phyloP scores from a whole-genome alignment of 495 filamentous ascomycete genomes.

The Aspergillus hancockii region DNA sequence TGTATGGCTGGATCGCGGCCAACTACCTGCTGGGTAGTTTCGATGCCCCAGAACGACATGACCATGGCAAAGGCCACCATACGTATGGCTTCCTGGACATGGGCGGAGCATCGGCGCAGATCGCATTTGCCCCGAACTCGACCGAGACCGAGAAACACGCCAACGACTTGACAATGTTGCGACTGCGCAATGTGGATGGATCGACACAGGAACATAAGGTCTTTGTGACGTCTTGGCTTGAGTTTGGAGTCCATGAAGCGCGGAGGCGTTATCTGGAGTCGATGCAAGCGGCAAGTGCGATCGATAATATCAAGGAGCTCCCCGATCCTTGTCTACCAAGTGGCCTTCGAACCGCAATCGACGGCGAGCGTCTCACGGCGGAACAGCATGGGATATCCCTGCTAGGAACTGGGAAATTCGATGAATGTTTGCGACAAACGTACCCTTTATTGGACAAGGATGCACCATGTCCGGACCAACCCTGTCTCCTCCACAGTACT shows the following conservation, averaged over 20 bases:
- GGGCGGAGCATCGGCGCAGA: conserved; percentile 96
- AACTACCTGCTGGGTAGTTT: conserved; percentile 97
- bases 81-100: conserved; percentile 99
- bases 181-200: conserved; percentile 81
- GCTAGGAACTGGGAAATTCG: conserved; percentile 81
- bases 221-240: conserved; percentile 95
- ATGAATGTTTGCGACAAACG: conserved; percentile 79
- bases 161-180: conserved; percentile 82
- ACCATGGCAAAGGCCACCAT: conserved; percentile 83
- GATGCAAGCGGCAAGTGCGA: conserved; percentile 60
- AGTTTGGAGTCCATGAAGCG: conserved; percentile 92
- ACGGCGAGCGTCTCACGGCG: conserved; percentile 51
- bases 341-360: conserved; percentile 65
- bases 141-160: conserved; percentile 91
- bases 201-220: conserved; percentile 75
- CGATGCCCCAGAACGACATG: conserved; percentile 71
- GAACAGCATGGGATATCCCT: conserved; percentile 48
- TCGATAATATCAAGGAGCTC: conserved; percentile 59
- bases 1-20: conserved; percentile 99
- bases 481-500: conserved; percentile 84
- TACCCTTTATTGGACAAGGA: conserved; percentile 90
- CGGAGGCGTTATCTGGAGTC: conserved; percentile 75
- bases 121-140: conserved; percentile 92
- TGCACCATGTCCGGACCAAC: conserved; percentile 75
- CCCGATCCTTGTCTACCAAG: conserved; percentile 90